These are phyloP conservation scores for Capsicum chinense DNA, from an alignment of 257 asterid genomes.

Conservation along the genomic window DNA sequence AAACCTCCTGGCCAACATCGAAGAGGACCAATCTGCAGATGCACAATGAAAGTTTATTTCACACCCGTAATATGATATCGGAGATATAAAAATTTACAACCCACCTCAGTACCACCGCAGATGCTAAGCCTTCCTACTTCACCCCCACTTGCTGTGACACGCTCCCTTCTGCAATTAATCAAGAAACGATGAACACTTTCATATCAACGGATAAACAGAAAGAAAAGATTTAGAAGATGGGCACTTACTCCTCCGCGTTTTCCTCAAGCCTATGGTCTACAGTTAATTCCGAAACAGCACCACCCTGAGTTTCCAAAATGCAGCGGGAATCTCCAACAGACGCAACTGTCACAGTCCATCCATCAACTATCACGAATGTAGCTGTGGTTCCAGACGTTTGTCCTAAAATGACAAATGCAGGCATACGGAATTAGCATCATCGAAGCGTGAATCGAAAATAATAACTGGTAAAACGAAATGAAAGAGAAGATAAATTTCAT, in stretches of 20 bases:
- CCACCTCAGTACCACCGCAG: conserved; percentile 76
- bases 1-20: conserved; percentile 92
- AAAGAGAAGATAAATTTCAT: conserved; percentile 36
- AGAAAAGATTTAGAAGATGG: neutral
- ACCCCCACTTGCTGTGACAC: conserved; percentile 91
- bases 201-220: neutral
- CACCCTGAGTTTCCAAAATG: conserved; percentile 76
- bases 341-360: conserved; percentile 92
- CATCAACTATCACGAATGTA: conserved; percentile 79
- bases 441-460: conserved; percentile 3
- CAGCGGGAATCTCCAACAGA: conserved; percentile 96
- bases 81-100: conserved; percentile 8
- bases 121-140: conserved; percentile 83
- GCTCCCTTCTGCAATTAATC: conserved; percentile 63
- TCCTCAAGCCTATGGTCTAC: conserved; percentile 95
- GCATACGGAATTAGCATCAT: conserved; percentile 2
- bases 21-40: conserved; percentile 66
- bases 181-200: conserved; percentile 23
- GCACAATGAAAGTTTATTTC: neutral
- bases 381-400: conserved; percentile 95
- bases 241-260: conserved; percentile 74
- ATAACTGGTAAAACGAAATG: neutral
- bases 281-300: conserved; percentile 63
- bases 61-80: neutral
- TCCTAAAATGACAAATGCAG: conserved; percentile 45